Base-by-base conservation (phyloP, 2,329 filamentous ascomycete genomes). In the Verruconis gallopava region DNA sequence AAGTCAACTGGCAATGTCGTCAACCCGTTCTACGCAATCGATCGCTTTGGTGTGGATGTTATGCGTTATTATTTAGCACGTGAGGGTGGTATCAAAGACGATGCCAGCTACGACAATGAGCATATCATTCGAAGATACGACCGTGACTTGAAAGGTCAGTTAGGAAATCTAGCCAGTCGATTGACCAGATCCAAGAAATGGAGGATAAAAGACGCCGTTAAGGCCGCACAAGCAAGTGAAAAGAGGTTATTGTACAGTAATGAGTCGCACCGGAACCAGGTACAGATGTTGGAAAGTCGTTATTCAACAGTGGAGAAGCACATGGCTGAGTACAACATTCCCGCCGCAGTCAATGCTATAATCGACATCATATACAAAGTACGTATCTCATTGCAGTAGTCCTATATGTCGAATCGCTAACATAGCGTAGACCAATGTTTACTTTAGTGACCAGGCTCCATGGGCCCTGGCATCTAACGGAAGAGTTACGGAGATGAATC, bases 1-100 rank as follows among this genome's bases (percentile, higher is more conserved):
- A 98, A 98, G 60, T 93, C 85, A 1, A 76, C 81, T 2, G 91
- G 91, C 47, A 95, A 95, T 57, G 89, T 93, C 2, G 89, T 98
- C 34, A 91, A 94, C 54, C 91, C 91, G 0, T 86, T 93, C 55
- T 85, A 85, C 50, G 91, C 91, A 11, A 73, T 96, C 37, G 80
- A 94, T 48, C 75, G 88, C 4, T 98, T 86, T 62, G 86, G 85
- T 2, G 68, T 86, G 3, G 93, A 98, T 57, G 72, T 79, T 1
- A 77, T 98, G 71, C 80, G 91, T 6, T 96, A 83, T 62, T 98
- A 89, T 59, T 73, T 98, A 49, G 75, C 85, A 48, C 75, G 81
- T 47, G 80, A 88, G 47, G 88, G 85, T 33, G 82, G 79, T 17
- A 75, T 94, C 22, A 65, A 65, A 12, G 68, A 83, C 44, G 91